phyloP scores from a whole-genome alignment of 495 filamentous ascomycete species.

The Evernia prunastri region DNA sequence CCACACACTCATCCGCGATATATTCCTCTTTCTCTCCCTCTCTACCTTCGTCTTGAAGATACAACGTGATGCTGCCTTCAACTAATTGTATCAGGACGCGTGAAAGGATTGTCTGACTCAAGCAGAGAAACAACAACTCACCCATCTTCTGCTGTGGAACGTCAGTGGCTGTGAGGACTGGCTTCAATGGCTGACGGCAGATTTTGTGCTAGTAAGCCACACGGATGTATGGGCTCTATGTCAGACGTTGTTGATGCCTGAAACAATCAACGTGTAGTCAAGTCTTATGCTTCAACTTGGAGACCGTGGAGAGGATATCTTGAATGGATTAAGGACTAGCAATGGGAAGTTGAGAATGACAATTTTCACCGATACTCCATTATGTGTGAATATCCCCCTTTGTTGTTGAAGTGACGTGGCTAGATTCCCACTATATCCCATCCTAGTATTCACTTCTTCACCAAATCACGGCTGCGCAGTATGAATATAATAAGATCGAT shows the following conservation, averaged over 20 bases:
- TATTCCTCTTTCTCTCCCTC: background rate
- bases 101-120: background rate
- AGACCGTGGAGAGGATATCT: background rate
- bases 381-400: background rate
- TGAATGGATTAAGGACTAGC: background rate
- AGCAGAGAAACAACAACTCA: background rate
- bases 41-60: background rate
- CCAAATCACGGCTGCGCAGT: background rate
- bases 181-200: constrained; percentile 7
- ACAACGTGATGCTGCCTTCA: background rate
- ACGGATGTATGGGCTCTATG: background rate
- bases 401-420: background rate
- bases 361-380: background rate
- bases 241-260: background rate
- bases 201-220: background rate
- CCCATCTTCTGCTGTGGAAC: constrained; percentile 8
- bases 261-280: background rate
- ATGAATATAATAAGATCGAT: background rate
- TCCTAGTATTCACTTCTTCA: background rate
- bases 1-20: constrained; percentile 14
- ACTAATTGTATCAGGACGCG: background rate
- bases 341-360: background rate
- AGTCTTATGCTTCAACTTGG: background rate
- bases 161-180: constrained; percentile 8
- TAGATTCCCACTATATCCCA: background rate